Percentiles rank a stretch among this genome's conserved stretches.
Evolutionary conservation across 192 early-diverging fungal genomes (phyloP).

Genomic region (Coemansia sp.): DNA sequence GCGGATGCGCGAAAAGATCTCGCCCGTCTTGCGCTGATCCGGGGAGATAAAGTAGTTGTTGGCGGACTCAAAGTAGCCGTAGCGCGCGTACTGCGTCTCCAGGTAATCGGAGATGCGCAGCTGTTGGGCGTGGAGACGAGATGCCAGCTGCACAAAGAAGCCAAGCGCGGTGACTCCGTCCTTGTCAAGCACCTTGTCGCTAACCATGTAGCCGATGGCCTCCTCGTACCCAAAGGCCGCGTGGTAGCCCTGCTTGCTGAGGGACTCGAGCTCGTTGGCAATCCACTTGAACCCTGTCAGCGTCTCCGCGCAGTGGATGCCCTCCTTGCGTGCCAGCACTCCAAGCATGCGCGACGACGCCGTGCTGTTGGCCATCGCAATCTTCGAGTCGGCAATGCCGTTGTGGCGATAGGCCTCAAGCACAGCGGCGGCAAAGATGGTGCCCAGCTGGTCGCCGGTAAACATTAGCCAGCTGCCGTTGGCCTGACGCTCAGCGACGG

Average conservation of each 20-base stretch:
- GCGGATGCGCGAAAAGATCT: constrained; percentile 82
- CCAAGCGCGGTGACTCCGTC: constrained; percentile 88
- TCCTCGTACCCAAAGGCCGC: constrained; percentile 91
- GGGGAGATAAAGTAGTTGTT: constrained; percentile 90
- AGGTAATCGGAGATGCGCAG: constrained; percentile 66
- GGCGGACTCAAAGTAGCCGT: constrained; percentile 81
- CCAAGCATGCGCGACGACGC: constrained; percentile 87
- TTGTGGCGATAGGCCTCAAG: constrained; percentile 57
- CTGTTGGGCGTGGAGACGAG: constrained; percentile 65
- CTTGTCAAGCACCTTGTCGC: constrained; percentile 82
- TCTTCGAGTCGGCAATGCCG: constrained; percentile 56
- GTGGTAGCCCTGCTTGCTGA: constrained; percentile 62
- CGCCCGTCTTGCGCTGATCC: constrained; percentile 66
- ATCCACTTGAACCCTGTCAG: constrained; percentile 98
- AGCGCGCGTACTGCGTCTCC: constrained; percentile 72
- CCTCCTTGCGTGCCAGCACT: constrained; percentile 70
- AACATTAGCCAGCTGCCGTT: constrained; percentile 77
- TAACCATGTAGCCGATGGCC: constrained; percentile 89
- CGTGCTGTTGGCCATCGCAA: constrained; percentile 83
- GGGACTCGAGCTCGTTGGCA: constrained; percentile 74
- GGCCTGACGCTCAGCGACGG: constrained; percentile 78
- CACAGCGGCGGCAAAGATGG: constrained; percentile 70
- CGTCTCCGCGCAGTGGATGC: constrained; percentile 86
- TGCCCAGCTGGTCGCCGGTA: constrained; percentile 89
- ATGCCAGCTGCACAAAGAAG: constrained; percentile 75